Conservation (phyloP, 2,329 filamentous ascomycete genomes). For the Amphichorda felina region DNA sequence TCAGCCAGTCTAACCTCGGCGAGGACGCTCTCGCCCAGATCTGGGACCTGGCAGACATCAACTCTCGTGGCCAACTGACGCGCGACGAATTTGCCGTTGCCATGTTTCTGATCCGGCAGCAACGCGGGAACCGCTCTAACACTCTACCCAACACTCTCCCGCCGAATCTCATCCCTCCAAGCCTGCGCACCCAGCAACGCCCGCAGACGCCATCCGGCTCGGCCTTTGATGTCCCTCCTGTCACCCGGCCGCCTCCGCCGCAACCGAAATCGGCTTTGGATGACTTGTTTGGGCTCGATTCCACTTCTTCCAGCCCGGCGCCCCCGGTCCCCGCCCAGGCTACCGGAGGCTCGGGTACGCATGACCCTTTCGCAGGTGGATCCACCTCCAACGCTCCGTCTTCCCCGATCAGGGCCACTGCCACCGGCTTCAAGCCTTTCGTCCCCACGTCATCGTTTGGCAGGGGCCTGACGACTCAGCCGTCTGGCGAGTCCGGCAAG, state of each 20-base stretch:
- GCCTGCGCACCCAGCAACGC: slow-evolving; percentile 54
- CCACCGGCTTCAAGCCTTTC: slow-evolving; percentile 65
- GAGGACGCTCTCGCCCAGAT: slow-evolving; percentile 88
- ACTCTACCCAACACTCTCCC: slow-evolving; percentile 68
- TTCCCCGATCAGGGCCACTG: slow-evolving; percentile 39
- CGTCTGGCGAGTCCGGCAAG: slow-evolving; percentile 51
- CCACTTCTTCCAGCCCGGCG: slow-evolving; percentile 35
- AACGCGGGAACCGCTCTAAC: slow-evolving; percentile 55
- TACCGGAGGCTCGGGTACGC: slow-evolving; percentile 60
- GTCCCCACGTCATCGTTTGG: slow-evolving; percentile 88
- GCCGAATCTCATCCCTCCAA: slow-evolving; percentile 72
- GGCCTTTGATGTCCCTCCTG: slow-evolving; percentile 35
- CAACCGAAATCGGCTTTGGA: slow-evolving; percentile 62
- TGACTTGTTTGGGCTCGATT: slow-evolving; percentile 86
- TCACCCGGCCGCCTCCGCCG: slow-evolving; percentile 22
- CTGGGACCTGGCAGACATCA: slow-evolving; percentile 94
- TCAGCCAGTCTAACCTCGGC: slow-evolving; percentile 74
- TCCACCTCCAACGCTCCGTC: slow-evolving; percentile 32
- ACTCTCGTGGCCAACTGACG: slow-evolving; percentile 73
- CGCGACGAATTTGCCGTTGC: slow-evolving; percentile 92
- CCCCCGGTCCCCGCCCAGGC: slow-evolving; percentile 47
- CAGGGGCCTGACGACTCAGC: slow-evolving; percentile 64
- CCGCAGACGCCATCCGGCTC: background rate
- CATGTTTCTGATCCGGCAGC: slow-evolving; percentile 92
- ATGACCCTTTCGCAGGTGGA: slow-evolving; percentile 50